Evolutionary conservation across 768 basidiomycete species (phyloP).

Genomic region (Podaxis sp.): DNA sequence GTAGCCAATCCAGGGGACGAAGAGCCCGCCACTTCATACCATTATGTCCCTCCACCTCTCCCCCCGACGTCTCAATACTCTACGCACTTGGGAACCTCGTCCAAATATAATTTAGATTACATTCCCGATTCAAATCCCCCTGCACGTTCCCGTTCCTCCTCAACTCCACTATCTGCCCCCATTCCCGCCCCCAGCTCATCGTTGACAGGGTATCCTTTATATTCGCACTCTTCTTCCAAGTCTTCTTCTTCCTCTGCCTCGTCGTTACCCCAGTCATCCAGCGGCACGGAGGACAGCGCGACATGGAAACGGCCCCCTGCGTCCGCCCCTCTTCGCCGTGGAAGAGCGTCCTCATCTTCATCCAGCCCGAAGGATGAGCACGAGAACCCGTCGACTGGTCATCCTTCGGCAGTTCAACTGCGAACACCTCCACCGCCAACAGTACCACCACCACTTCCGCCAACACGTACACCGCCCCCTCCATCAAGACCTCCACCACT

Average conservation of each 20-base stretch:
- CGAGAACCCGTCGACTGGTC: not conserved
- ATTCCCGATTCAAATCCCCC: not conserved
- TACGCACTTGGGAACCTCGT: conserved; percentile 7
- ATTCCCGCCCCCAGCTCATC: not conserved
- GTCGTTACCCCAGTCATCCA: not conserved
- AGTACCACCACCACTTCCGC: conserved; percentile 14
- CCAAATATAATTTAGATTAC: conserved; percentile 8
- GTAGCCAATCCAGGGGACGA: conserved; percentile 9
- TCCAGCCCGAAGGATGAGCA: not conserved
- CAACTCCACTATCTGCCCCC: not conserved
- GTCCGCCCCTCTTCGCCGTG: not conserved
- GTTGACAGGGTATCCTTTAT: not conserved
- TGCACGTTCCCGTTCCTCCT: conserved; percentile 4
- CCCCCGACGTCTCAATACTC: conserved; percentile 10
- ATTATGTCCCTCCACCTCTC: conserved; percentile 11
- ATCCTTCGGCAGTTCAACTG: not conserved
- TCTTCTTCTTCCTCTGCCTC: conserved; percentile 2
- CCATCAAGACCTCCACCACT: not conserved
- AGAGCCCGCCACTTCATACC: not conserved
- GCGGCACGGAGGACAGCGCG: conserved; percentile 1
- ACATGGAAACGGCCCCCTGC: conserved; percentile 35
- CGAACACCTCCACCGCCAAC: conserved; percentile 10
- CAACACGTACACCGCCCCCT: conserved; percentile 16
- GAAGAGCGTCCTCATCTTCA: not conserved
- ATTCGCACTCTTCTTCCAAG: conserved; percentile 6